Evolutionary conservation across 306 rosid species (phyloP).

Genomic region (Begonia peltatifolia): DNA sequence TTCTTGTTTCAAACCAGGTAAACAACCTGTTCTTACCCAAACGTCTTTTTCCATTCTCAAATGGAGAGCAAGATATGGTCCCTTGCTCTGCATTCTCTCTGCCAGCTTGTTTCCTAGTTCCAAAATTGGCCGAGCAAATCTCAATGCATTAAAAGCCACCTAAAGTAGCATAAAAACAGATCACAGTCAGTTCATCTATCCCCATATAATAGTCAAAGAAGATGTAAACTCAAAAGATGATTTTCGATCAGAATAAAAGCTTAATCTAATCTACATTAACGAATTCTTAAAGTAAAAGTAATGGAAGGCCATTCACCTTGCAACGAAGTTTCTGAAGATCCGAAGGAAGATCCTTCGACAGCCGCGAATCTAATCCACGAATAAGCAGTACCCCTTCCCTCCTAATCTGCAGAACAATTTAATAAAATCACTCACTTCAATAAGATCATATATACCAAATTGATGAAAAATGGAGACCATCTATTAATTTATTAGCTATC

Average conservation of each 20-base stretch:
- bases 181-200: too few relatives aligned
- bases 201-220: too few relatives aligned
- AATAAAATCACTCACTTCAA: too few relatives aligned
- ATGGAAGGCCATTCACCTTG: constrained; percentile 35
- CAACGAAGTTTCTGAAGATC: constrained; percentile 96
- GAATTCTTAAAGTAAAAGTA: too few relatives aligned
- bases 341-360: constrained; percentile 87
- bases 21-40: constrained; percentile 98
- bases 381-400: constrained; percentile 89
- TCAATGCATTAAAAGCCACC: constrained; percentile 91
- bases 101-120: constrained; percentile 67
- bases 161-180: constrained; percentile 12
- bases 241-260: too few relatives aligned
- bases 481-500: too few relatives aligned
- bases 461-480: too few relatives aligned
- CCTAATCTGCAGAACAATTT: constrained; percentile 38
- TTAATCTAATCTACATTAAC: too few relatives aligned
- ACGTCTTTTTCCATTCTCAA: constrained; percentile 94
- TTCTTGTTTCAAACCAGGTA: constrained; percentile 65
- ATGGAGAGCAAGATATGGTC: constrained; percentile 92
- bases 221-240: too few relatives aligned
- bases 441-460: too few relatives aligned
- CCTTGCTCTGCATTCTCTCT: constrained; percentile 73
- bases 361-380: constrained; percentile 84
- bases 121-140: constrained; percentile 68